Conservation (phyloP, 2,329 filamentous ascomycete species). For the Colletotrichum magnum region DNA sequence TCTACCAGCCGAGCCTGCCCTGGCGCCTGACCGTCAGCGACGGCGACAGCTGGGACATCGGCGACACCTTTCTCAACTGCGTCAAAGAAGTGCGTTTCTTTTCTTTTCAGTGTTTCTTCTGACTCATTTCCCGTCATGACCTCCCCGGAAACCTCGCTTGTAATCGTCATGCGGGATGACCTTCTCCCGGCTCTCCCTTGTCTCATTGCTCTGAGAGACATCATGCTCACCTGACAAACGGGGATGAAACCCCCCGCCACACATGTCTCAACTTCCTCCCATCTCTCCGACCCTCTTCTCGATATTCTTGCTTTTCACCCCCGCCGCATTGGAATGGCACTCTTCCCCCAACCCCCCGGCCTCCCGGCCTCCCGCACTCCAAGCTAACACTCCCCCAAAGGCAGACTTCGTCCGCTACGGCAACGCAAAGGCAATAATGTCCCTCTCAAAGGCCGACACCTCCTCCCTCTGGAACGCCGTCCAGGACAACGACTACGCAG, state of each 20-base stretch:
- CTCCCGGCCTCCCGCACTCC: too few relatives aligned
- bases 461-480: slow-evolving; percentile 87
- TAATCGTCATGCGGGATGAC: background rate
- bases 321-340: background rate
- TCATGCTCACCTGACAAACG: background rate
- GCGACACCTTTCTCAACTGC: slow-evolving; percentile 74
- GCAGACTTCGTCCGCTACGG: slow-evolving; percentile 92
- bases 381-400: slow-evolving; percentile 41
- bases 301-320: slow-evolving; percentile 6
- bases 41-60: slow-evolving; percentile 71
- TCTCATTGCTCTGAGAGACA: background rate
- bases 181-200: background rate
- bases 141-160: background rate
- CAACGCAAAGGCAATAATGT: slow-evolving; percentile 91
- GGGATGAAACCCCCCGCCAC: background rate
- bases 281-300: background rate
- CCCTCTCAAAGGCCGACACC: slow-evolving; percentile 86
- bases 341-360: background rate
- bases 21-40: slow-evolving; percentile 70
- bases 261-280: slow-evolving; percentile 4
- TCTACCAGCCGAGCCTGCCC: slow-evolving; percentile 68
- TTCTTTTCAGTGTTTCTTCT: background rate
- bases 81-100: slow-evolving; percentile 69
- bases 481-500: slow-evolving; percentile 79
- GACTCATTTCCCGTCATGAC: background rate